A percentile compares a stretch with the other conserved stretches of the same genome.
Conservation (phyloP, 768 basidiomycete species). For the Tephrocybe sp. region DNA sequence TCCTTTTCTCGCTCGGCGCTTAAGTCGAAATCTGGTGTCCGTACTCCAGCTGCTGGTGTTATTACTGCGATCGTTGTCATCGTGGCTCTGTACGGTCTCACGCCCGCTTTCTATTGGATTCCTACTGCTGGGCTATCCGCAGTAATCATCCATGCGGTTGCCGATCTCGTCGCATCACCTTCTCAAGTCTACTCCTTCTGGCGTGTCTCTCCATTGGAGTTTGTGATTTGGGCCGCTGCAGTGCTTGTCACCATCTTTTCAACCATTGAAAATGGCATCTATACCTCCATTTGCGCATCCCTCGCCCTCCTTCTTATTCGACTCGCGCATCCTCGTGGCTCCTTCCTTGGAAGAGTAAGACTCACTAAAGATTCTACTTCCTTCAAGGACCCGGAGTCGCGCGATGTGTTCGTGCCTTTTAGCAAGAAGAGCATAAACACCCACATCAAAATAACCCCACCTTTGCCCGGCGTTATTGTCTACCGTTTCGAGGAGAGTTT, state of each 20-base stretch:
- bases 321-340: slow-evolving; percentile 82
- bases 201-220: slow-evolving; percentile 92
- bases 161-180: slow-evolving; percentile 84
- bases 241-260: slow-evolving; percentile 91
- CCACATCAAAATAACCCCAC: slow-evolving; percentile 69
- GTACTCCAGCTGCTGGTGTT: slow-evolving; percentile 89
- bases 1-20: slow-evolving; percentile 98
- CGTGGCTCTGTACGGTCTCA: slow-evolving; percentile 92
- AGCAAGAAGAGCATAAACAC: slow-evolving; percentile 59
- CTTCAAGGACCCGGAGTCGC: slow-evolving; percentile 29
- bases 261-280: slow-evolving; percentile 92
- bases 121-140: slow-evolving; percentile 83
- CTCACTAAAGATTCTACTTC: slow-evolving; percentile 42
- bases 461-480: slow-evolving; percentile 82
- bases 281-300: slow-evolving; percentile 81
- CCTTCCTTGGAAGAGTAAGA: slow-evolving; percentile 86
- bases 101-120: slow-evolving; percentile 90
- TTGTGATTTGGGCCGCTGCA: slow-evolving; percentile 82
- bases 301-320: slow-evolving; percentile 79
- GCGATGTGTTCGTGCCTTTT: slow-evolving; percentile 87
- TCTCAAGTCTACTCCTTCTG: slow-evolving; percentile 83
- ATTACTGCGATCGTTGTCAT: slow-evolving; percentile 85
- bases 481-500: slow-evolving; percentile 93
- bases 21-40: slow-evolving; percentile 95
- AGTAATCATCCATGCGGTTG: slow-evolving; percentile 92